Percentiles rank a stretch among this genome's conserved stretches.
Evolutionary conservation across 176 grass and related monocot genomes (phyloP).

Genomic region (Saccharum officinarum): DNA sequence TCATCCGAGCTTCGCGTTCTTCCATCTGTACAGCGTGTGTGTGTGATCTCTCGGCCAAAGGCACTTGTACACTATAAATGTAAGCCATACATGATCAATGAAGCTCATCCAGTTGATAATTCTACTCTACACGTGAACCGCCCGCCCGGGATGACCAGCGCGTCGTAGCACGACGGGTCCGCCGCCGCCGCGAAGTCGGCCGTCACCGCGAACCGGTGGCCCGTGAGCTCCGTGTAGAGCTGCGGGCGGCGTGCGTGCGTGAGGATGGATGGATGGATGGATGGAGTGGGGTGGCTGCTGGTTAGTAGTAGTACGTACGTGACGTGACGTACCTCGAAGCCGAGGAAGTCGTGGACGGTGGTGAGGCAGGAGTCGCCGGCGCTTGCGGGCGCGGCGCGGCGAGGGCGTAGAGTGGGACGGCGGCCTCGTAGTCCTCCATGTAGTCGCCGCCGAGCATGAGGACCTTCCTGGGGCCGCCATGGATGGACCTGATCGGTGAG

Average conservation of each 20-base stretch:
- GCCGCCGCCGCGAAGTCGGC: conserved; percentile 1
- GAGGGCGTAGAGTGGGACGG: conserved; percentile 43
- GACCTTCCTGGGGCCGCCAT: conserved; percentile 30
- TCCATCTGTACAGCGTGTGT: no score
- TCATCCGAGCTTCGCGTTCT: no score
- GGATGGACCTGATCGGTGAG: neutral
- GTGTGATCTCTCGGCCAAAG: no score
- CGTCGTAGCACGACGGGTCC: conserved; percentile 38
- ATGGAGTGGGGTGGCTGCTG: no score
- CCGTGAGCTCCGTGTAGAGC: conserved; percentile 44
- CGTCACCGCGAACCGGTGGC: conserved; percentile 35
- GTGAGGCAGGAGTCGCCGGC: conserved; percentile 36
- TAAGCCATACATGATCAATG: no score
- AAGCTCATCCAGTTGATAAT: no score
- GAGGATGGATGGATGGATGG: no score
- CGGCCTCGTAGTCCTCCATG: conserved; percentile 59
- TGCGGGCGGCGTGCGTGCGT: neutral
- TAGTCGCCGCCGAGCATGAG: conserved; percentile 46
- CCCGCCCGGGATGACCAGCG: conserved; percentile 32
- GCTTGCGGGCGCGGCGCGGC: conserved; percentile 25
- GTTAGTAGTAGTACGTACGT: no score
- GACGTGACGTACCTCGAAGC: neutral
- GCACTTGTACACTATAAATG: no score
- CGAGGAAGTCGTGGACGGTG: conserved; percentile 39
- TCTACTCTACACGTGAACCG: no score